Evolutionary conservation across 331 rosid species (phyloP).

Genomic region (Pyrus hybrid): DNA sequence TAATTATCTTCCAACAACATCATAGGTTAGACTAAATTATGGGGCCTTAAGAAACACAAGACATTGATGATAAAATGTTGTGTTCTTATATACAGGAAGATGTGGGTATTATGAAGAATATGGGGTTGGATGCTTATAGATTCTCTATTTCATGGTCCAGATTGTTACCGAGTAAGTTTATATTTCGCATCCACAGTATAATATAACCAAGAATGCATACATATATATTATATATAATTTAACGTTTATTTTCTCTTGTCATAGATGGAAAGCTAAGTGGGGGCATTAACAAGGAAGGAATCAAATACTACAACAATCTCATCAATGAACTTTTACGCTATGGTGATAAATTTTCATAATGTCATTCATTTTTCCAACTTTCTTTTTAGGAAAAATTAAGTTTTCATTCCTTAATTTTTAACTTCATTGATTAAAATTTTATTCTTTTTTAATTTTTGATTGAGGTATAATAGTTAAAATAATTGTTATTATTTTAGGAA

Average conservation of each 20-base stretch:
- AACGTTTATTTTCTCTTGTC: neutral
- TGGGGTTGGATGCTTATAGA: conserved; percentile 25
- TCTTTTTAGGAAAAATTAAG: too few species aligned
- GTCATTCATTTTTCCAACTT: neutral
- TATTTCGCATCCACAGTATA: conserved; percentile 15
- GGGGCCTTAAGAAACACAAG: too few species aligned
- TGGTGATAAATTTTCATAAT: conserved; percentile 15
- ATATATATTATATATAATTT: too few species aligned
- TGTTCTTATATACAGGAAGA: conserved; percentile 17
- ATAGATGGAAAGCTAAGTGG: conserved; percentile 22
- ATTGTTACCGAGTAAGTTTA: too few species aligned
- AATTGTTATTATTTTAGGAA: too few species aligned
- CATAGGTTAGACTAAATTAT: too few species aligned
- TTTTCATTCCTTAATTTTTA: too few species aligned
- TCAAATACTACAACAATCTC: conserved; percentile 10
- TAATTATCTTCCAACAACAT: too few species aligned
- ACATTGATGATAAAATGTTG: too few species aligned
- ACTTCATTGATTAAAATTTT: too few species aligned
- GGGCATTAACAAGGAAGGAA: conserved; percentile 47
- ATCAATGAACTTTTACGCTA: conserved; percentile 36
- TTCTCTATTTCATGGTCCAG: conserved; percentile 10
- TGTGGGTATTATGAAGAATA: conserved; percentile 24
- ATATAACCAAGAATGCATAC: conserved; percentile 14
- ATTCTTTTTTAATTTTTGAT: too few species aligned
- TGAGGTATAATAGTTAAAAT: too few species aligned